Conservation (phyloP, 2,329 filamentous ascomycete genomes). For the Geosmithia putterillii region DNA sequence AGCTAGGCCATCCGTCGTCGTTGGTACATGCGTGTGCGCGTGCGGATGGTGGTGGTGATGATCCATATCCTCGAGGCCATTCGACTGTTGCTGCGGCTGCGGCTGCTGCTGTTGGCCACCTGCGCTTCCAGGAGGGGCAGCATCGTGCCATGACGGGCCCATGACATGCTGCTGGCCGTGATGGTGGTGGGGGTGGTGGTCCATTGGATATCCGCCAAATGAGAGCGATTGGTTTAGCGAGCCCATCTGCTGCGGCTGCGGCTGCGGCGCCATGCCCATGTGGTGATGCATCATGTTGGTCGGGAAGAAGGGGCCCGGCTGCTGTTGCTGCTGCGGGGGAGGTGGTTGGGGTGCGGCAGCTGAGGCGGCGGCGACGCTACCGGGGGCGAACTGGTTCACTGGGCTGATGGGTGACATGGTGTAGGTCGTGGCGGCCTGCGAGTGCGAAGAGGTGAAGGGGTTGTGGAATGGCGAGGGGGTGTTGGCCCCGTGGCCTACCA, state of each 20-base stretch:
- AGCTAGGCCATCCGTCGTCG: slow-evolving; percentile 7
- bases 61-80: no score
- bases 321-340: slow-evolving; percentile 18
- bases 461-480: slow-evolving; percentile 23
- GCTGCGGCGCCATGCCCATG: slow-evolving; percentile 35
- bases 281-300: slow-evolving; percentile 35
- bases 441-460: slow-evolving; percentile 25
- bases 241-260: slow-evolving; percentile 33
- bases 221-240: slow-evolving; percentile 67
- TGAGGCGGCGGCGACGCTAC: slow-evolving; percentile 4
- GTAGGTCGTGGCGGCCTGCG: slow-evolving; percentile 28
- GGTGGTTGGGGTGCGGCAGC: slow-evolving; percentile 23
- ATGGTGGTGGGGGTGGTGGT: slow-evolving; percentile 22
- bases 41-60: neutral
- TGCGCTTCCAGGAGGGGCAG: neutral
- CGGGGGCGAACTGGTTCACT: slow-evolving; percentile 23
- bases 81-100: neutral
- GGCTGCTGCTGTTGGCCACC: neutral
- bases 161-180: slow-evolving; percentile 23
- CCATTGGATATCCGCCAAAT: slow-evolving; percentile 57
- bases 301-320: slow-evolving; percentile 25
- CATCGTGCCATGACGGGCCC: slow-evolving; percentile 10
- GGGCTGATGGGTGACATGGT: slow-evolving; percentile 41
- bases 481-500: slow-evolving; percentile 27
- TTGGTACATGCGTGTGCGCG: neutral